phyloP scores from a whole-genome alignment of 2,329 filamentous ascomycete species.

The Cyphellophora attinorum region DNA sequence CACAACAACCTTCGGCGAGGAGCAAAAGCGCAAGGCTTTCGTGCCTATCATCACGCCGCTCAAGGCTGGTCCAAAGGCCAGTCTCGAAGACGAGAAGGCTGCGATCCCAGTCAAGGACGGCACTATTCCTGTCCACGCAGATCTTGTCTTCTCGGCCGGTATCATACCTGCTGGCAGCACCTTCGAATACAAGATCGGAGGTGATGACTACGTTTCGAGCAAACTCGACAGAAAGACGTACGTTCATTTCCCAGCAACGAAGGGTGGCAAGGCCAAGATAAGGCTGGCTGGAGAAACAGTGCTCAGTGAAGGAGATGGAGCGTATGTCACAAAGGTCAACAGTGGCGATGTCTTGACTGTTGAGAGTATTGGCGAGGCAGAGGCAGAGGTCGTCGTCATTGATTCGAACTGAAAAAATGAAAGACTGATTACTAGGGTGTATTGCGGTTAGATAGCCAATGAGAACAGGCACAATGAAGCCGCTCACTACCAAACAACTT shows the following conservation, averaged over 20 bases:
- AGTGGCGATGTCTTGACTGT: constrained; percentile 55
- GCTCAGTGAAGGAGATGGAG: constrained; percentile 69
- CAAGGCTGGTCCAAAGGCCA: constrained; percentile 55
- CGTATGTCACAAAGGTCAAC: constrained; percentile 58
- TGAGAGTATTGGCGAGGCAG: constrained; percentile 58
- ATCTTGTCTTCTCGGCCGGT: constrained; percentile 72
- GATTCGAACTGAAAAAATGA: constrained; percentile 46
- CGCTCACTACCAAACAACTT: constrained; percentile 1
- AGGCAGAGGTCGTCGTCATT: constrained; percentile 60
- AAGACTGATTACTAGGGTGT: constrained; percentile 1
- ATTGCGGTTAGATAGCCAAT: neutral
- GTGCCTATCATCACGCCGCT: constrained; percentile 68
- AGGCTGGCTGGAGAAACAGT: constrained; percentile 56
- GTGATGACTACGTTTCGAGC: constrained; percentile 23
- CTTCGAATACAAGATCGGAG: constrained; percentile 67
- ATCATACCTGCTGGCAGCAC: constrained; percentile 56
- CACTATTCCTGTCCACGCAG: constrained; percentile 77
- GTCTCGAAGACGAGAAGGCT: constrained; percentile 51
- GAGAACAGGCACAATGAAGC: no score
- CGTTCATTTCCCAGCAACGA: constrained; percentile 71
- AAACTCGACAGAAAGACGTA: constrained; percentile 60
- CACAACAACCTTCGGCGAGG: constrained; percentile 63
- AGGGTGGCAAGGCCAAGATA: constrained; percentile 64
- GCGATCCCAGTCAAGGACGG: constrained; percentile 51
- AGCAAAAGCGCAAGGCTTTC: constrained; percentile 60